Conservation (phyloP, 805 yeast species). For the Candida endomychidarum region DNA sequence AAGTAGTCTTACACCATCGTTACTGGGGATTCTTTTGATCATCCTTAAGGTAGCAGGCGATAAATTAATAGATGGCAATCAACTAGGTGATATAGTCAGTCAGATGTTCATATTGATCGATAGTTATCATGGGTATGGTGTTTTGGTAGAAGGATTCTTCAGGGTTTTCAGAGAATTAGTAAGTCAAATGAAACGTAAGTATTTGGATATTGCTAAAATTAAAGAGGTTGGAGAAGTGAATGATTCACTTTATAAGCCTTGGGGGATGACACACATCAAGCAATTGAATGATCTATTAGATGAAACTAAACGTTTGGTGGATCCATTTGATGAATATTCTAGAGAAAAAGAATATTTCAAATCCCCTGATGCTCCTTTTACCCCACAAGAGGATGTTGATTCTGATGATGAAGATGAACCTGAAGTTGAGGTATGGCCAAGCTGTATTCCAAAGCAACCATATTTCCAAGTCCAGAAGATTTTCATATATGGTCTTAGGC, state of each 20-base stretch:
- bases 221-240: not conserved
- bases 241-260: slow-evolving; percentile 42
- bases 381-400: slow-evolving; percentile 20
- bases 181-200: slow-evolving; percentile 31
- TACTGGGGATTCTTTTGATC: slow-evolving; percentile 67
- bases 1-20: slow-evolving; percentile 65
- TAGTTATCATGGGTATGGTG: slow-evolving; percentile 77
- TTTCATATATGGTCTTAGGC: slow-evolving; percentile 65
- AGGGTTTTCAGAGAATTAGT: slow-evolving; percentile 64
- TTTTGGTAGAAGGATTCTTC: slow-evolving; percentile 71
- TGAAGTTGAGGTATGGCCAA: slow-evolving; percentile 50
- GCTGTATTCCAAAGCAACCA: slow-evolving; percentile 61
- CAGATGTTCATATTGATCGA: slow-evolving; percentile 78
- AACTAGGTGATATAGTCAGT: slow-evolving; percentile 69
- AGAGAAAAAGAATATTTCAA: slow-evolving; percentile 39
- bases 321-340: slow-evolving; percentile 32
- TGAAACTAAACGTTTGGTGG: slow-evolving; percentile 27
- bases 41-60: slow-evolving; percentile 71
- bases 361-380: slow-evolving; percentile 37
- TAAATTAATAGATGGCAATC: slow-evolving; percentile 51
- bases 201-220: slow-evolving; percentile 1
- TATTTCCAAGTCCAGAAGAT: slow-evolving; percentile 63
- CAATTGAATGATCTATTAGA: slow-evolving; percentile 48
- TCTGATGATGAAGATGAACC: slow-evolving; percentile 18
- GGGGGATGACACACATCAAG: slow-evolving; percentile 54